Conservation (phyloP, 495 filamentous ascomycete genomes). For the Daldinia bambusicola region DNA sequence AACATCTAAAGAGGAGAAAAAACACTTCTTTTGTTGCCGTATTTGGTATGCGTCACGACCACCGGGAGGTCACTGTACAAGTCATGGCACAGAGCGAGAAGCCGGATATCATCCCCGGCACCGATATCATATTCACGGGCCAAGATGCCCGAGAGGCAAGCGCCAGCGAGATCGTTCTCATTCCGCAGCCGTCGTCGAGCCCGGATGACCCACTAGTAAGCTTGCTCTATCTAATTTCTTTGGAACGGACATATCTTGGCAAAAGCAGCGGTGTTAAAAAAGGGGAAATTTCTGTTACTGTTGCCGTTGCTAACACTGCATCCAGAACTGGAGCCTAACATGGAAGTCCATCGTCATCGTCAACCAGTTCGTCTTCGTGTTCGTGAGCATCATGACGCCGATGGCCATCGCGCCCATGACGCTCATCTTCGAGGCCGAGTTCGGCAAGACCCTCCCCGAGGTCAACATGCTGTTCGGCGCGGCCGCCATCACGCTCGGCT, state of each 20-base stretch:
- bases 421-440: slow-evolving; percentile 64
- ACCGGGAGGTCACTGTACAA: slow-evolving; percentile 3
- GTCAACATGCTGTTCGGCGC: slow-evolving; percentile 66
- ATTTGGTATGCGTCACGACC: neutral
- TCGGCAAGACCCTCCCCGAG: slow-evolving; percentile 61
- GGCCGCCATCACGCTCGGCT: slow-evolving; percentile 69
- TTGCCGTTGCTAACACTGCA: neutral
- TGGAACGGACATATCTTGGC: too few species aligned
- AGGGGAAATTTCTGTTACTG: neutral
- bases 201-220: slow-evolving; percentile 63
- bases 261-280: too few species aligned
- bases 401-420: slow-evolving; percentile 69
- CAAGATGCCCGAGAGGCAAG: slow-evolving; percentile 4
- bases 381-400: slow-evolving; percentile 68
- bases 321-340: slow-evolving; percentile 51
- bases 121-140: slow-evolving; percentile 41
- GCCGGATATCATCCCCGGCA: slow-evolving; percentile 43
- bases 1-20: neutral
- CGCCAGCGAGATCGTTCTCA: slow-evolving; percentile 53
- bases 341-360: slow-evolving; percentile 59
- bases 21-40: neutral
- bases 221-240: too few species aligned
- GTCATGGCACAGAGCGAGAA: slow-evolving; percentile 25
- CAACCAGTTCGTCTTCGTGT: slow-evolving; percentile 61
- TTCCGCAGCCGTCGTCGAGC: slow-evolving; percentile 64